Conservation (phyloP, 805 yeast species). For the Kuraishia capsulata region DNA sequence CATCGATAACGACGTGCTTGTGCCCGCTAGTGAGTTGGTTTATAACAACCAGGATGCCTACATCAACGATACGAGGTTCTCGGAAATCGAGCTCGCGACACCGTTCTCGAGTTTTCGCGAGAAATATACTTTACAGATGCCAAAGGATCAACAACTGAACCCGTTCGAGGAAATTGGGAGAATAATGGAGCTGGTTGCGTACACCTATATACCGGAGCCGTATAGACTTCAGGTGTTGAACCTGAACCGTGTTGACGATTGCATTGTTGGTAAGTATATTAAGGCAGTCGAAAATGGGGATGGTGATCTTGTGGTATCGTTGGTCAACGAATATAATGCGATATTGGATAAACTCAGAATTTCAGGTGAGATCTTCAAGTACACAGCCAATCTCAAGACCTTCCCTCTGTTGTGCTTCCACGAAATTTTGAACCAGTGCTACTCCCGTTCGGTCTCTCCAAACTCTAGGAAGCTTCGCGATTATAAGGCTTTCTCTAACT, state of each 20-base stretch:
- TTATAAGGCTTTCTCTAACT: conserved; percentile 82
- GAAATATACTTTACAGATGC: conserved; percentile 35
- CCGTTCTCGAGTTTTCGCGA: conserved; percentile 41
- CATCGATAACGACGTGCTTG: conserved; percentile 1
- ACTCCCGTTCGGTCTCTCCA: conserved; percentile 74
- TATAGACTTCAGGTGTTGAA: conserved; percentile 23
- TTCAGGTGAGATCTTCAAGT: conserved; percentile 4
- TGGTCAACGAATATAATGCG: conserved; percentile 34
- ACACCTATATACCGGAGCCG: conserved; percentile 29
- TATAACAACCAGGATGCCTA: conserved; percentile 17
- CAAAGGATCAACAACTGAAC: conserved; percentile 47
- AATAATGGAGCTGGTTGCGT: conserved; percentile 32
- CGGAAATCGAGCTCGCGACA: conserved; percentile 19
- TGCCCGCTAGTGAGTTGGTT: conserved; percentile 9
- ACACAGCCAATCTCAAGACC: conserved; percentile 8
- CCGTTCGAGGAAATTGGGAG: conserved; percentile 56
- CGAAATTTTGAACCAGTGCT: conserved; percentile 64
- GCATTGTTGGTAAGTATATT: conserved; percentile 29
- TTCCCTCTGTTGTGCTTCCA: conserved; percentile 41
- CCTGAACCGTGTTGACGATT: conserved; percentile 23
- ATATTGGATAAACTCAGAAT: conserved; percentile 22
- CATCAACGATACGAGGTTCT: conserved; percentile 15
- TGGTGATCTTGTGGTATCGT: conserved; percentile 15
- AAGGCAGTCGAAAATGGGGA: conserved; percentile 22
- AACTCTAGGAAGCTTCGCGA: conserved; percentile 50